These are phyloP conservation scores for Echites panduratus DNA, from an alignment of 257 asterid genomes.

Conservation along the genomic window DNA sequence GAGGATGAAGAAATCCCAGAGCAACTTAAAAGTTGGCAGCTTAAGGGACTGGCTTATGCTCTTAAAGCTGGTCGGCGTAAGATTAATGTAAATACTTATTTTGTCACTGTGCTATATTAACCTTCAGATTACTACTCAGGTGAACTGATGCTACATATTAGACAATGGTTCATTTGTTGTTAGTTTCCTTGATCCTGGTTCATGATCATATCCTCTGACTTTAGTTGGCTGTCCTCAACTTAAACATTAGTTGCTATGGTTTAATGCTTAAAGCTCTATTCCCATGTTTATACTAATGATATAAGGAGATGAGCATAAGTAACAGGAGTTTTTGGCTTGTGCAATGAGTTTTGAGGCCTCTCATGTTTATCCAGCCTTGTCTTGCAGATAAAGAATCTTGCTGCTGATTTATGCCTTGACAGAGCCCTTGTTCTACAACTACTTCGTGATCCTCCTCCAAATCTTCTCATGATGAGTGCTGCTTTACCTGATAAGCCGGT, in stretches of 20 bases:
- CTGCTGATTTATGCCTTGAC: conserved; percentile 82
- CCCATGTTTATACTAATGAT: background rate
- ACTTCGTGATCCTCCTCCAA: conserved; percentile 89
- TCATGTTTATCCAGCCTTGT: conserved; percentile 17
- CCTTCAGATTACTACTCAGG: background rate
- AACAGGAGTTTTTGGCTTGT: background rate
- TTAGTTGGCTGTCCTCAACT: background rate
- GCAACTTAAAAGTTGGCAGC: conserved; percentile 81
- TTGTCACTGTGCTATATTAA: background rate
- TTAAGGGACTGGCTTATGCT: conserved; percentile 73
- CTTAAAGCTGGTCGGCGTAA: conserved; percentile 84
- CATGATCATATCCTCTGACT: background rate
- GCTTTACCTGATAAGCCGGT: conserved; percentile 75
- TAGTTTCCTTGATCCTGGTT: background rate
- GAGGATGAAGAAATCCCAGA: conserved; percentile 45
- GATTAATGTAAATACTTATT: conserved; percentile 58
- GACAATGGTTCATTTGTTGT: background rate
- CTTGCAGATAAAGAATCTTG: conserved; percentile 82
- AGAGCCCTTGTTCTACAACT: conserved; percentile 69
- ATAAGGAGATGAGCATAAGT: background rate
- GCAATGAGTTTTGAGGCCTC: background rate
- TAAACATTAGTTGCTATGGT: background rate
- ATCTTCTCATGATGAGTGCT: conserved; percentile 76
- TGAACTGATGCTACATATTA: background rate
- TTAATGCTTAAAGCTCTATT: background rate